Base-by-base conservation (phyloP, 768 basidiomycete genomes). In the Tubosaeta sp. region DNA sequence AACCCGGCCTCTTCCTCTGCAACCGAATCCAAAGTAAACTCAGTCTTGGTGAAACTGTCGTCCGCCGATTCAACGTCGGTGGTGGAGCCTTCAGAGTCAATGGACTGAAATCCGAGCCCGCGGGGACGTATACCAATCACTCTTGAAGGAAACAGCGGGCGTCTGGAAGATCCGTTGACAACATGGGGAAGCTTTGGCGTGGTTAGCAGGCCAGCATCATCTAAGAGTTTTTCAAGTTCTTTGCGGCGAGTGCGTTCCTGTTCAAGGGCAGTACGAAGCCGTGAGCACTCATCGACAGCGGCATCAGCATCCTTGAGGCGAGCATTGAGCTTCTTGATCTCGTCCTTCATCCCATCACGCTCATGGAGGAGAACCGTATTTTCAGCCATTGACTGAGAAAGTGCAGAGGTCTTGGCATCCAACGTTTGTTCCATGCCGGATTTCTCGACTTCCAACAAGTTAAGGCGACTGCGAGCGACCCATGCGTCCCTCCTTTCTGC, bases 401-500 rank as follows among this genome's bases (percentile, higher is more conserved):
- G 65, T 31, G 64, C 62, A 13, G 55, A 46, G n/a, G 52, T 53
- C 56, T 71, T 62, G 63, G 63, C 69, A 31, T 73, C 70, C 26
- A 83, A 58, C 38, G 72, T 72, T 64, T 77, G 80, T 59, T 78
- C 76, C 43, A 87, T 65, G 3, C 73, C 72, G n/a, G 65, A 67
- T 59, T 85, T 87, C 70, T 89, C 88, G 17, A 81, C 74, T 64
- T 89, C 83, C 41, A 88, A 57, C 50, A 88, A 59, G 8, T 83
- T 78, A 7, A 82, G 72, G 37, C 79, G 82, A 42, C 91, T 91
- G 13, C 88, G 78, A n/a, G 88, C 84, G 37, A 92, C 79, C 85
- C 88, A 91, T 2, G 85, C 85, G 51, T 94, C 91, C 48, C 84
- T 78, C 25, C 88, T 77, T 71, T 93, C 91, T n/a, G 72, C 75